Evolutionary conservation across 1,284 basidiomycete species (phyloP), one percentile per base, ranked within the genome.

Genomic region (Rhizopogon parksii): DNA sequence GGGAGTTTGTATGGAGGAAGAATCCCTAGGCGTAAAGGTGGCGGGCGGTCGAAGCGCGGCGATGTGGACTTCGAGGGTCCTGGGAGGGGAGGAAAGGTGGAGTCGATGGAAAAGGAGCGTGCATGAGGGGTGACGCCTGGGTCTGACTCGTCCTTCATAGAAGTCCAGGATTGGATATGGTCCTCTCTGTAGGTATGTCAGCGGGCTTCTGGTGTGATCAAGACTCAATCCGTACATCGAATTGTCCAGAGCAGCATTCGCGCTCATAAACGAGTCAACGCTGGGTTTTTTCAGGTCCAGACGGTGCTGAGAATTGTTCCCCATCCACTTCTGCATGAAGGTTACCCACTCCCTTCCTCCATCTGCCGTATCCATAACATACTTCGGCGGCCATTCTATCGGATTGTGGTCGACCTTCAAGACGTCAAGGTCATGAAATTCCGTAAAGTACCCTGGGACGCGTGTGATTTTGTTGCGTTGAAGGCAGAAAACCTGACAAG

Each of bases 401-500:
- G 92, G 92, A 63, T 98, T 98, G 57, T 86, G 83, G 59, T 96
- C 94, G 7, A 91, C 74, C 66, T 92, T 93, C 63, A 98, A 77
- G 27, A 95, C 80, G 49, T 85, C 82, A 34, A 99, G 74, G 49
- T 80, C 75, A 32, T 70, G 71, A 66, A 96, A 95, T 54, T 83
- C 77, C 14, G 77, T 69, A 38, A 98, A 67, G 68, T 95, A 98
- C 4, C 73, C 63, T 1, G 95, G 95, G 1, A 99, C 75, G 15
- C 79, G 76, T 36, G 80, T 79, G 45, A 99, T 74, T 64, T 84
- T 87, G 70, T 99, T 99, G 63, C 83, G 83, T 17, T 91, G 83
- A 46, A 98, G 74, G 25, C 87, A 94, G 48, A 98, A 83, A 15
- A 96, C 88, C 83, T 94, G 56, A 17, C 11, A 40, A 45, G 49